Evolutionary conservation across 139 green algal species (phyloP).

Genomic region (Cymbomonas tetramitiformis): DNA sequence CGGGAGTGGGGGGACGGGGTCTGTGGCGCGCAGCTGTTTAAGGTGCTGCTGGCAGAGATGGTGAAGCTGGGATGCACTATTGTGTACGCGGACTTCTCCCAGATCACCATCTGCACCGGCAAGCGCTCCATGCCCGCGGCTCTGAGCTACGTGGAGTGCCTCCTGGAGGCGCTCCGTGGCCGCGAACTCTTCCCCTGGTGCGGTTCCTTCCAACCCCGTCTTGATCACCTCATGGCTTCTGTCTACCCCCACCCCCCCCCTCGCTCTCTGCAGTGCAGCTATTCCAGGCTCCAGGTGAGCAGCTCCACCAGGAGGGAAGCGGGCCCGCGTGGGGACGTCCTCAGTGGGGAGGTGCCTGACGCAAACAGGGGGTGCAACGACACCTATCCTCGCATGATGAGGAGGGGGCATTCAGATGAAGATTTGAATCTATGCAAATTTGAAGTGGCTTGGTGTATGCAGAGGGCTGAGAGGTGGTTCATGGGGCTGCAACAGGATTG

Average conservation of each 20-base stretch:
- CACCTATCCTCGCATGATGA: not conserved
- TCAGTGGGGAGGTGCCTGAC: not conserved
- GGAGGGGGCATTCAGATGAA: not conserved
- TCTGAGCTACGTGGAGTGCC: conserved; percentile 61
- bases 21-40: no score
- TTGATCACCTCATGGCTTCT: no score
- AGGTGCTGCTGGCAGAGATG: conserved; percentile 65
- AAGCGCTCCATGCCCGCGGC: conserved; percentile 56
- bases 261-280: no score
- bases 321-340: not conserved
- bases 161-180: conserved; percentile 51
- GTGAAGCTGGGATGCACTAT: conserved; percentile 56
- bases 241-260: no score
- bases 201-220: no score
- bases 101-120: conserved; percentile 65
- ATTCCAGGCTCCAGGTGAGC: no score
- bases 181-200: conserved; percentile 51
- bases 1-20: no score
- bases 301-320: not conserved
- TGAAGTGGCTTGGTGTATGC: conserved; percentile 9
- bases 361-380: not conserved
- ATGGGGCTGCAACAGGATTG: no score
- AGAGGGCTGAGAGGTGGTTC: no score
- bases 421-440: not conserved
- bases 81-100: conserved; percentile 59